Evolutionary conservation across 805 yeast species (phyloP).

Genomic region (Candida cerambycidarum): DNA sequence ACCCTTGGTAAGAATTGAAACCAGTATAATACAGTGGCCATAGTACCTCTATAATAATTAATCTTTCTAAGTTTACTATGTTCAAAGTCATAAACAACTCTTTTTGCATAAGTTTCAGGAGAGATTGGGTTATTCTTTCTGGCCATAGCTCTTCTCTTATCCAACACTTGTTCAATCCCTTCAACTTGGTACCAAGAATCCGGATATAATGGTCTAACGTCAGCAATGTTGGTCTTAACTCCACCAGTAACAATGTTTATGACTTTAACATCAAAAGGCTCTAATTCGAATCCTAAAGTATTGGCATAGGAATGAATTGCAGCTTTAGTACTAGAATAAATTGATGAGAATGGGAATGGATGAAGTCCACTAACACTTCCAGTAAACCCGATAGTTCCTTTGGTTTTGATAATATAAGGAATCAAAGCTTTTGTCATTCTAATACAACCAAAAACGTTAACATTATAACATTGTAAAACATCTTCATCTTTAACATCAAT

Average conservation of each 20-base stretch:
- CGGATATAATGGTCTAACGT: conserved; percentile 58
- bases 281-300: conserved; percentile 62
- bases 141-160: conserved; percentile 58
- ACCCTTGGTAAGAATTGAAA: conserved; percentile 46
- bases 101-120: conserved; percentile 55
- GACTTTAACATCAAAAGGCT: conserved; percentile 70
- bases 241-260: conserved; percentile 75
- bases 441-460: conserved; percentile 71
- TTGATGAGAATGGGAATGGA: conserved; percentile 69
- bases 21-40: conserved; percentile 38
- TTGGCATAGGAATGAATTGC: conserved; percentile 74
- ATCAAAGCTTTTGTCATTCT: conserved; percentile 60
- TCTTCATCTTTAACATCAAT: conserved; percentile 60
- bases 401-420: conserved; percentile 56
- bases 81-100: conserved; percentile 53
- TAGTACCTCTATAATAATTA: conserved; percentile 57
- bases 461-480: conserved; percentile 52
- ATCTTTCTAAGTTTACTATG: conserved; percentile 27
- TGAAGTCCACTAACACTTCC: conserved; percentile 68
- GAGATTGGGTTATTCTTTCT: conserved; percentile 56
- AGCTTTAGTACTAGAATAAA: conserved; percentile 69
- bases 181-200: conserved; percentile 52
- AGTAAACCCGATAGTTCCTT: conserved; percentile 71
- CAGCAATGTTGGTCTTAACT: conserved; percentile 69
- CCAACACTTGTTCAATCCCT: conserved; percentile 51